Conservation (phyloP, 2,329 filamentous ascomycete species). For the Madurella fahalii region DNA sequence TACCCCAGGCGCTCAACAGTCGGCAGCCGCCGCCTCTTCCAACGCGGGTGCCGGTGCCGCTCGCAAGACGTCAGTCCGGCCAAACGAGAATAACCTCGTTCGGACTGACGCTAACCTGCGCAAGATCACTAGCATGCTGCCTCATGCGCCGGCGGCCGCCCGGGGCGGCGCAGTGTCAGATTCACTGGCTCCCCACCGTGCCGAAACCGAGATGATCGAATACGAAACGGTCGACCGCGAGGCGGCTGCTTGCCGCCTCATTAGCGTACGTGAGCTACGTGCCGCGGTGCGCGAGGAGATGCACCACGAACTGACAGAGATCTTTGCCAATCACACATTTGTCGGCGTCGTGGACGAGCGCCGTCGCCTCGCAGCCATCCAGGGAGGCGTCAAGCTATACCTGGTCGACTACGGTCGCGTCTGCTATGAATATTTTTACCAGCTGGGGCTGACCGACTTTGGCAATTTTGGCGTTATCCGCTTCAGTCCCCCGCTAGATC, state of each 20-base stretch:
- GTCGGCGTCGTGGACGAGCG: slow-evolving; percentile 87
- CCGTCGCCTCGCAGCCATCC: slow-evolving; percentile 84
- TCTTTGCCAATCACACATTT: slow-evolving; percentile 85
- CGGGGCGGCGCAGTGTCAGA: slow-evolving; percentile 29
- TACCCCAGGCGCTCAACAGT: slow-evolving; percentile 26
- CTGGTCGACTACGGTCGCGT: slow-evolving; percentile 88
- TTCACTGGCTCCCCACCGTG: slow-evolving; percentile 15
- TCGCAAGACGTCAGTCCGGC: slow-evolving; percentile 46
- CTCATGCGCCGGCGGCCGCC: slow-evolving; percentile 45
- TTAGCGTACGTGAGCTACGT: slow-evolving; percentile 82
- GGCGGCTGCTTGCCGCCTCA: slow-evolving; percentile 66
- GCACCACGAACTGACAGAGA: slow-evolving; percentile 81
- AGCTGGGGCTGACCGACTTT: slow-evolving; percentile 90
- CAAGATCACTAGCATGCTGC: slow-evolving; percentile 96
- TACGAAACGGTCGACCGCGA: slow-evolving; percentile 72
- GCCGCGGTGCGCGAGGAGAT: slow-evolving; percentile 74
- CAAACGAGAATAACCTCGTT: slow-evolving; percentile 82
- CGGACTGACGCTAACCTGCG: slow-evolving; percentile 83
- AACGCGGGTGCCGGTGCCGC: slow-evolving; percentile 39
- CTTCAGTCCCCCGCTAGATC: slow-evolving; percentile 69
- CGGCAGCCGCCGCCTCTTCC: slow-evolving; percentile 28
- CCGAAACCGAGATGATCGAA: slow-evolving; percentile 49
- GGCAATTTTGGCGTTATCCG: slow-evolving; percentile 85
- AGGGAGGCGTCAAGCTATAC: slow-evolving; percentile 87
- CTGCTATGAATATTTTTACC: slow-evolving; percentile 90